These are phyloP conservation scores for Platanthera zijinensis DNA, from an alignment of 106 monocot genomes.

Conservation along the genomic window DNA sequence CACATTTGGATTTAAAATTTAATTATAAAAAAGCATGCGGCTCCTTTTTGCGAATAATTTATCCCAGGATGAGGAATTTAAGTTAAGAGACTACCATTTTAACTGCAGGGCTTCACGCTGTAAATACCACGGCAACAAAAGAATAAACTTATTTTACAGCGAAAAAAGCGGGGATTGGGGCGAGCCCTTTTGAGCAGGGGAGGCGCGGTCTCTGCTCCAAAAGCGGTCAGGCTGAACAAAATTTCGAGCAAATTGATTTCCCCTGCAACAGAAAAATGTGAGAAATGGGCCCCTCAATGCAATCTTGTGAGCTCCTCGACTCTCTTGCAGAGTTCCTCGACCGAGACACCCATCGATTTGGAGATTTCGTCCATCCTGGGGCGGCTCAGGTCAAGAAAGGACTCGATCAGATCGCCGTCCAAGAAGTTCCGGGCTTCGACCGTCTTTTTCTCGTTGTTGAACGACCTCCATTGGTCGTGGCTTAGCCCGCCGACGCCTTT, in stretches of 20 bases:
- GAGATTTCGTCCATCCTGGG: conserved; percentile 75
- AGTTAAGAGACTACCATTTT: background rate
- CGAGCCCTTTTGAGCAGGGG: background rate
- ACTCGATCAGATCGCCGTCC: conserved; percentile 93
- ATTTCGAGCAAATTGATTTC: background rate
- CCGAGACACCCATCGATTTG: conserved; percentile 45
- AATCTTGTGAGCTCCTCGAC: conserved; percentile 94
- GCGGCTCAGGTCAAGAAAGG: conserved; percentile 86
- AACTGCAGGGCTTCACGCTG: background rate
- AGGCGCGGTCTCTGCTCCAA: background rate
- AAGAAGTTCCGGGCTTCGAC: conserved; percentile 81
- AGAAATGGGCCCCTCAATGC: conserved; percentile 32
- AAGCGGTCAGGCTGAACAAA: background rate
- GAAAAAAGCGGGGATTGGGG: background rate
- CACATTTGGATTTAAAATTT: too few relatives aligned
- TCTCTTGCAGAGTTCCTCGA: conserved; percentile 87
- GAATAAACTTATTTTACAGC: background rate
- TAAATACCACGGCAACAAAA: background rate
- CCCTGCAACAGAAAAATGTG: background rate
- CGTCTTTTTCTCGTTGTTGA: conserved; percentile 92
- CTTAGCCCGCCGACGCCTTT: conserved; percentile 91
- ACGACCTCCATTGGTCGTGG: conserved; percentile 94
- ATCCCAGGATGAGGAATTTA: too few relatives aligned
- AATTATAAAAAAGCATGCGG: too few relatives aligned
- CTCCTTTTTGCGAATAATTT: too few relatives aligned